These are phyloP conservation scores for Saturnispora sekii DNA, from an alignment of 805 yeast genomes.

Conservation along the genomic window DNA sequence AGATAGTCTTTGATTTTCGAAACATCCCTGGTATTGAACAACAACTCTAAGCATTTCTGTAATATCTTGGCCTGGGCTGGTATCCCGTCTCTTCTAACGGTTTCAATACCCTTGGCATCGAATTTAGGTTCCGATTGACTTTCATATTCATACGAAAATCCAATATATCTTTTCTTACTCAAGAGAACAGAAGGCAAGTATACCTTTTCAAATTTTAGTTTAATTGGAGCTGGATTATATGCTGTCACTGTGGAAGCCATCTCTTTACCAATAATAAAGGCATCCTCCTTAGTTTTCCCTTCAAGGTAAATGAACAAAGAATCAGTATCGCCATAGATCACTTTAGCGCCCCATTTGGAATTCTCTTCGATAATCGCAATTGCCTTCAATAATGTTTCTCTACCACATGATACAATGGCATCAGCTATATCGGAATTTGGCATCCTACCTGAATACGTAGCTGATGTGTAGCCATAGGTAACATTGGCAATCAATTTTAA, in stretches of 20 bases:
- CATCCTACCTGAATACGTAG: constrained; percentile 94
- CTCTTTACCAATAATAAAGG: constrained; percentile 63
- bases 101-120: constrained; percentile 96
- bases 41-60: constrained; percentile 52
- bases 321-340: constrained; percentile 96
- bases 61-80: constrained; percentile 84
- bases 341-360: constrained; percentile 72
- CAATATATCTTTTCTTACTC: constrained; percentile 88
- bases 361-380: constrained; percentile 55
- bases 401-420: constrained; percentile 82
- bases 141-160: constrained; percentile 60
- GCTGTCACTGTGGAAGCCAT: constrained; percentile 58
- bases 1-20: constrained; percentile 61
- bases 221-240: constrained; percentile 70
- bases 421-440: constrained; percentile 95
- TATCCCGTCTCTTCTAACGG: constrained; percentile 88
- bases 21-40: constrained; percentile 67
- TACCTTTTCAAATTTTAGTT: constrained; percentile 83
- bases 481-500: constrained; percentile 88
- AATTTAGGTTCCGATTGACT: constrained; percentile 52
- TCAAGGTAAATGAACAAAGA: constrained; percentile 87
- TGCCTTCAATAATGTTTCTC: constrained; percentile 72
- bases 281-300: constrained; percentile 66
- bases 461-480: constrained; percentile 92
- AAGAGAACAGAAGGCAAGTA: constrained; percentile 78